Conservation (phyloP, 306 rosid genomes). For the Abrus pulchellus region DNA sequence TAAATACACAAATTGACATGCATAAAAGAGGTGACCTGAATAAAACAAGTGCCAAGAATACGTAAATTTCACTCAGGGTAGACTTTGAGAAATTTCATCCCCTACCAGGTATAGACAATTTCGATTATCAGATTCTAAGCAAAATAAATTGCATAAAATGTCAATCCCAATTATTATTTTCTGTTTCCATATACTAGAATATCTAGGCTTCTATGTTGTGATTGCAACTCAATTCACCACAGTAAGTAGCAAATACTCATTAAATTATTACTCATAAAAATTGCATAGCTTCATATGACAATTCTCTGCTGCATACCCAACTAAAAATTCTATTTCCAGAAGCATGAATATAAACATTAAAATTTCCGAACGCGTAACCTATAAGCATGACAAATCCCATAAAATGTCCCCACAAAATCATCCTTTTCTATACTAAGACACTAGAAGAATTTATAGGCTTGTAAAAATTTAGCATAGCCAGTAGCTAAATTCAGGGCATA, state of each 20-base stretch:
- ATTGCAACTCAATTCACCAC: not conserved
- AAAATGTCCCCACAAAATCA: not conserved
- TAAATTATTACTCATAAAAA: not conserved
- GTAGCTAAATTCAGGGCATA: not conserved
- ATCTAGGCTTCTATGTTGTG: not conserved
- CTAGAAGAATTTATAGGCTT: not conserved
- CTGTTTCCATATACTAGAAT: conserved; percentile 14
- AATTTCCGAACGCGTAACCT: not conserved
- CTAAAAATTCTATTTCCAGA: not conserved
- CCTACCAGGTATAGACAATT: not conserved
- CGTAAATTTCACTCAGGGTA: not conserved
- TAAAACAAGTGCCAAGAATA: not conserved
- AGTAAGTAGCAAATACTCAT: not conserved
- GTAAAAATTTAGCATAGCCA: not conserved
- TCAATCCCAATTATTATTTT: conserved; percentile 17
- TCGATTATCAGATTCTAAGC: conserved; percentile 31
- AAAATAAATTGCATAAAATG: conserved; percentile 27
- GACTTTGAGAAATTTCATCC: conserved; percentile 11
- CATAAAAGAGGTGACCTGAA: conserved; percentile 6
- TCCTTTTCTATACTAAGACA: not conserved
- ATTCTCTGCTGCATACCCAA: not conserved
- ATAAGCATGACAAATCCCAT: not conserved
- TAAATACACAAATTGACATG: not conserved
- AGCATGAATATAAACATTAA: not conserved
- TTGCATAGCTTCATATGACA: not conserved